Evolutionary conservation across 2,329 filamentous ascomycete species (phyloP).

Genomic region (Ceratocystis papillata): DNA sequence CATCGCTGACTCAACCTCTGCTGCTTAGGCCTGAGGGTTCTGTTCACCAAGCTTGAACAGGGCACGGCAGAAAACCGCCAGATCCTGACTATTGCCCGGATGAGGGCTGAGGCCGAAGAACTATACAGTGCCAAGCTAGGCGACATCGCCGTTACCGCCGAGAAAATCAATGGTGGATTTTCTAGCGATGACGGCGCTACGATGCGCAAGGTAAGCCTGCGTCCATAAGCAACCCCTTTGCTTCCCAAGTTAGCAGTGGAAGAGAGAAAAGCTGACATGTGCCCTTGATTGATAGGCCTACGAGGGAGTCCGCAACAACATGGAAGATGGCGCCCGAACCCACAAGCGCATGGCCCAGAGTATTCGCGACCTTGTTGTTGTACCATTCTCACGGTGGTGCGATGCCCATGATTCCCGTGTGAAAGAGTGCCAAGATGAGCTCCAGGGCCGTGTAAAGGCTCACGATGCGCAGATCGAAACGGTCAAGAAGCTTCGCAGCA

Average conservation of each 20-base stretch:
- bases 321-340: slow-evolving; percentile 79
- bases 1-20: background rate
- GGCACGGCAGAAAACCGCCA: slow-evolving; percentile 93
- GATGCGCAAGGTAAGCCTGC: slow-evolving; percentile 67
- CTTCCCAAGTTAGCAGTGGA: background rate
- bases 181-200: slow-evolving; percentile 87
- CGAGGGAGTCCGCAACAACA: slow-evolving; percentile 82
- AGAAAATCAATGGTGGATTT: slow-evolving; percentile 77
- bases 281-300: slow-evolving; percentile 55
- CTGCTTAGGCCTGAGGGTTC: slow-evolving; percentile 63
- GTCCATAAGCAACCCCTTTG: background rate
- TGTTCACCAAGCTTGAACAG: slow-evolving; percentile 95
- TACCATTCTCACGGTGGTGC: slow-evolving; percentile 91
- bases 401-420: slow-evolving; percentile 86
- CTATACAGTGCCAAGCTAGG: slow-evolving; percentile 68
- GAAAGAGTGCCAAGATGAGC: slow-evolving; percentile 87
- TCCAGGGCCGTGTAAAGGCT: slow-evolving; percentile 80
- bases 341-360: slow-evolving; percentile 94
- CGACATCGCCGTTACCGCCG: slow-evolving; percentile 71
- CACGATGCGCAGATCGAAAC: slow-evolving; percentile 84
- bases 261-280: background rate
- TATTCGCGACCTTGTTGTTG: slow-evolving; percentile 89
- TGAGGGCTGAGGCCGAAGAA: slow-evolving; percentile 95
- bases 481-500: slow-evolving; percentile 85
- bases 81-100: slow-evolving; percentile 75